Evolutionary conservation across 164 flowering plant species (phyloP).

Genomic region (Buxus sempervirens): DNA sequence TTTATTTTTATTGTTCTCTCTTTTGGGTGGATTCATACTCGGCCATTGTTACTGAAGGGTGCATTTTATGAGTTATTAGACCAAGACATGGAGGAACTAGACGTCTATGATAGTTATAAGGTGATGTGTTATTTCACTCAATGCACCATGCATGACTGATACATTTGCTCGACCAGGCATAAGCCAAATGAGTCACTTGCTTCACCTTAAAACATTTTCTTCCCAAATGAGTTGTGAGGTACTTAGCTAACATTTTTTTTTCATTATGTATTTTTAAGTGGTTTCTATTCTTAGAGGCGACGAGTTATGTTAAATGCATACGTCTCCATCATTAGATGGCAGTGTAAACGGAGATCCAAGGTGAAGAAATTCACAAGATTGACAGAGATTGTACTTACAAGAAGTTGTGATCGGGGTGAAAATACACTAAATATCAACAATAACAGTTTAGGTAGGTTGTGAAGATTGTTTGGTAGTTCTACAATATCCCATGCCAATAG

Average conservation of each 20-base stretch:
- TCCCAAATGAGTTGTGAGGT: neutral
- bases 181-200: conserved; percentile 18
- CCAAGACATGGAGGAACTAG: conserved; percentile 22
- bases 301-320: conserved; percentile 11
- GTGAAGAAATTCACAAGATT: too few species aligned
- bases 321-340: conserved; percentile 26
- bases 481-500: too few species aligned
- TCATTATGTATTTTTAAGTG: conserved; percentile 21
- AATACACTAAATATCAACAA: too few species aligned
- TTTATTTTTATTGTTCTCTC: too few species aligned
- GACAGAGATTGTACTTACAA: too few species aligned
- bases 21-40: conserved; percentile 26
- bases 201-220: neutral
- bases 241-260: neutral
- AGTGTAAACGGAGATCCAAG: neutral
- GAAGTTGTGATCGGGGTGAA: too few species aligned
- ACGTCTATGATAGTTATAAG: conserved; percentile 28
- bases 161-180: conserved; percentile 22
- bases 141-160: conserved; percentile 24
- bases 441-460: too few species aligned
- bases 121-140: conserved; percentile 32
- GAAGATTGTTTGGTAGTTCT: too few species aligned
- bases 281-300: conserved; percentile 33
- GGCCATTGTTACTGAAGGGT: conserved; percentile 22
- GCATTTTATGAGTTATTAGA: conserved; percentile 33